Base-by-base conservation (phyloP, 108 stramenopile genomes). In the Discostella pseudostelligera region DNA sequence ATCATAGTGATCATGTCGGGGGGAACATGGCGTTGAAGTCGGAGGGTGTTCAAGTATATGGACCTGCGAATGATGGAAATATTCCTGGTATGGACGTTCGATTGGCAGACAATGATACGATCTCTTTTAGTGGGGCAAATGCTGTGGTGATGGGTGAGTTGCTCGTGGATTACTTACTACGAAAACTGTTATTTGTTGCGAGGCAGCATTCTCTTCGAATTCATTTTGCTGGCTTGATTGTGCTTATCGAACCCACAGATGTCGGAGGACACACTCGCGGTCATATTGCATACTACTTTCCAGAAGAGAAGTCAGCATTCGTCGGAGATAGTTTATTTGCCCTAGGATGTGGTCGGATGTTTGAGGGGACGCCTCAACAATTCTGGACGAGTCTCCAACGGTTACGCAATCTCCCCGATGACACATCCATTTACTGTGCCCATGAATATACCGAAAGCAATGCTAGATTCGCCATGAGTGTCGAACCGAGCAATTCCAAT, bases 331-430 rank as follows among this genome's bases (percentile, higher is more conserved):
- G 83, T 56, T 71, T 95, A 8, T 95, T 95, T 64, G 59, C 84
- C 13, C 72, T 92, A 29, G 94, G 94, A 24, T 95, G 94, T 63
- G 94, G 94, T 17, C 65, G 83, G 35, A 90, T 95, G 87, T 95
- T 92, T 62, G 94, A 95, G 72, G 94, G 94, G 11, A 88, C 89
- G 40, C 84, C 86, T 5, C 14, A 55, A 20, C 87, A 92, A 50
- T 89, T 87, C 51, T 90, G 88, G 87, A 46, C 69, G 3, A 78
- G 75, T 35, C 65, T 95, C 13, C 59, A 87, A 56, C 47, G 70
- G 9, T 39, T 92, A 20, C 62, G 84, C 53, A 63, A 74, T 43
- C 80, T 95, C 3, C 94, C 94, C 7, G 88, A 87, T 57, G 87
- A 90, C 6, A 95, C 94, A 3, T 54, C 43, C 10, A 73, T 92